A percentile compares a stretch with the other conserved stretches of the same genome.
Conservation (phyloP, 805 yeast species). For the Groenewaldozyma salmanticensis region DNA sequence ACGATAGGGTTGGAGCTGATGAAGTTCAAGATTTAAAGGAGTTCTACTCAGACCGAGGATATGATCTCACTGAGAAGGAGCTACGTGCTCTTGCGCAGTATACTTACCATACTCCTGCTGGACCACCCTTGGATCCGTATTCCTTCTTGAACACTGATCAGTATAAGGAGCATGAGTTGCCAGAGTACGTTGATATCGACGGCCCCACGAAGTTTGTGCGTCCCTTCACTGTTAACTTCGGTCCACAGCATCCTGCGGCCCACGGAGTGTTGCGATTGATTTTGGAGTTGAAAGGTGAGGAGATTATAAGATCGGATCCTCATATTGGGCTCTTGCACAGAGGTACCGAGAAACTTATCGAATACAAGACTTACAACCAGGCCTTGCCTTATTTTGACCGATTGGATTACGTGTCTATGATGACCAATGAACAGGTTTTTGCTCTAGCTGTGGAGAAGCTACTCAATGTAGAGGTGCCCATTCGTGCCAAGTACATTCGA, state of each 20-base stretch:
- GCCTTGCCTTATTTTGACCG: conserved; percentile 85
- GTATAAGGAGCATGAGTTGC: background rate
- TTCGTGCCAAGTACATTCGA: conserved; percentile 76
- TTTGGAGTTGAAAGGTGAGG: conserved; percentile 82
- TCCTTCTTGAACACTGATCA: background rate
- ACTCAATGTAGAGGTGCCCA: conserved; percentile 74
- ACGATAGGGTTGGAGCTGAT: background rate
- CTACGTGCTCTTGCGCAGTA: background rate
- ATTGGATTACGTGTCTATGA: conserved; percentile 74
- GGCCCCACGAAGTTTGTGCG: conserved; percentile 43
- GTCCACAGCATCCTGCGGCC: conserved; percentile 93
- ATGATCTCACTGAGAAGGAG: background rate
- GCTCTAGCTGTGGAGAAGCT: conserved; percentile 77
- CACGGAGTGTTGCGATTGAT: conserved; percentile 86
- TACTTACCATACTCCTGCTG: background rate
- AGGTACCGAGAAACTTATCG: conserved; percentile 84
- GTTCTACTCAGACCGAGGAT: background rate
- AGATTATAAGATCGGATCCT: conserved; percentile 77
- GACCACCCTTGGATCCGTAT: background rate
- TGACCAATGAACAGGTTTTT: conserved; percentile 84
- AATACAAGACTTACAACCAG: conserved; percentile 77
- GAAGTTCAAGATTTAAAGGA: background rate
- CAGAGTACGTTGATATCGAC: background rate
- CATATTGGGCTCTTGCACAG: conserved; percentile 82
- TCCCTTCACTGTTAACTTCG: conserved; percentile 83